A percentile compares a stretch with the other conserved stretches of the same genome.
Evolutionary conservation across 495 filamentous ascomycete species (phyloP).

Genomic region (Penicillium nucicola): DNA sequence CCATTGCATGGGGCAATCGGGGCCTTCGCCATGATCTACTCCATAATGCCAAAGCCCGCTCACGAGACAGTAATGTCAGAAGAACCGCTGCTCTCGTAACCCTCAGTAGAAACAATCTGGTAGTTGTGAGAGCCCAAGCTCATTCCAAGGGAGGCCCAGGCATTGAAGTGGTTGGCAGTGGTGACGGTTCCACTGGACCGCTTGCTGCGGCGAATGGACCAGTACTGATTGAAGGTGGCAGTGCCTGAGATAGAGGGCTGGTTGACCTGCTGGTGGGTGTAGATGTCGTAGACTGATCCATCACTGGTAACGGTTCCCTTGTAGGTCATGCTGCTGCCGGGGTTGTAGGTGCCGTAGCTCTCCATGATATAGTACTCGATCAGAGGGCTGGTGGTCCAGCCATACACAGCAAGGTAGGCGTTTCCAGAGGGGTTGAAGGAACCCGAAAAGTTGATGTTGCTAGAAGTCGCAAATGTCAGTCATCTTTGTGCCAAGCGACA

Average conservation of each 20-base stretch:
- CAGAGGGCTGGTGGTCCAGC: slow-evolving; percentile 59
- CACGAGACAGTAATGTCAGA: slow-evolving; percentile 46
- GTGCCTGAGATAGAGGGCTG: slow-evolving; percentile 59
- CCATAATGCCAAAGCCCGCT: background rate
- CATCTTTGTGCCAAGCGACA: background rate
- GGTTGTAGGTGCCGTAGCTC: slow-evolving; percentile 54
- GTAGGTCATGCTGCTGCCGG: slow-evolving; percentile 39
- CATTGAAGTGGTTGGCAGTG: slow-evolving; percentile 59
- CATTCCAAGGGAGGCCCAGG: slow-evolving; percentile 51
- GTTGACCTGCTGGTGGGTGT: slow-evolving; percentile 55
- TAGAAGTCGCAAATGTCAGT: slow-evolving; percentile 12
- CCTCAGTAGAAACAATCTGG: slow-evolving; percentile 60
- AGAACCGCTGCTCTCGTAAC: slow-evolving; percentile 53
- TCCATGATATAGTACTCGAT: slow-evolving; percentile 67
- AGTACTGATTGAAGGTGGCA: slow-evolving; percentile 60
- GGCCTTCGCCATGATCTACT: too few species aligned
- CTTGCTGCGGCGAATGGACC: slow-evolving; percentile 54
- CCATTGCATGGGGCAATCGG: too few species aligned
- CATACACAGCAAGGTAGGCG: slow-evolving; percentile 59
- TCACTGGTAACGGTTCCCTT: slow-evolving; percentile 56
- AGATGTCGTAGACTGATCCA: slow-evolving; percentile 64
- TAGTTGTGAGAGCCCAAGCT: slow-evolving; percentile 54
- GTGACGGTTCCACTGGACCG: slow-evolving; percentile 53
- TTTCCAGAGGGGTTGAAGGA: slow-evolving; percentile 56
- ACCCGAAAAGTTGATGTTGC: slow-evolving; percentile 53